Evolutionary conservation across 768 basidiomycete species (phyloP).

Genomic region (Leucosporidium scottii): DNA sequence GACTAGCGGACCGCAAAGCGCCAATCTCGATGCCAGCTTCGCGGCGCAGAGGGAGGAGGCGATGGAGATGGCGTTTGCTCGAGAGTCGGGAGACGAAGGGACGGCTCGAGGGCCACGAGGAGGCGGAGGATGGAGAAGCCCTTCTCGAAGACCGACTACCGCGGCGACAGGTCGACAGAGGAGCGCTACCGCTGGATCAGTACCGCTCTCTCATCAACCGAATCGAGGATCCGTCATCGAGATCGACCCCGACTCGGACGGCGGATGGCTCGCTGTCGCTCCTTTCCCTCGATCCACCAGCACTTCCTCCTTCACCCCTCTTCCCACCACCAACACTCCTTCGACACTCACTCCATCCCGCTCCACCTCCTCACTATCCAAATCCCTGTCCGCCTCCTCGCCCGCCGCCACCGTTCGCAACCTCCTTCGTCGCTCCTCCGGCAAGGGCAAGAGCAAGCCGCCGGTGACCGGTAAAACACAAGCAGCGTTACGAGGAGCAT

Average conservation of each 20-base stretch:
- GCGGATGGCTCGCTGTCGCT: constrained; percentile 22
- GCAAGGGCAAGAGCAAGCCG: background rate
- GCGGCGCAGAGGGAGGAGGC: background rate
- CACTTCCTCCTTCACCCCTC: background rate
- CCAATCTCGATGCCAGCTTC: too few relatives aligned
- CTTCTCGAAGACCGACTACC: too few relatives aligned
- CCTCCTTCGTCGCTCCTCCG: constrained; percentile 3
- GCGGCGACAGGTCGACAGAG: background rate
- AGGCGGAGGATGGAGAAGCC: too few relatives aligned
- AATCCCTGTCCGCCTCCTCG: constrained; percentile 17
- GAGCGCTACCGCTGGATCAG: constrained; percentile 11
- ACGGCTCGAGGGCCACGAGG: too few relatives aligned
- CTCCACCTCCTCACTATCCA: background rate
- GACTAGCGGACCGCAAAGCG: too few relatives aligned
- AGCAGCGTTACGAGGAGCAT: background rate
- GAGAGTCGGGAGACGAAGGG: constrained; percentile 12
- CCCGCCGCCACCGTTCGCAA: constrained; percentile 17
- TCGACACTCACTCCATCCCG: background rate
- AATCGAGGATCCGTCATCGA: constrained; percentile 16
- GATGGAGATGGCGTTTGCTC: constrained; percentile 14
- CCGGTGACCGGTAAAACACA: constrained; percentile 13
- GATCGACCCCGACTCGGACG: constrained; percentile 8
- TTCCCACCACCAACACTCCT: background rate
- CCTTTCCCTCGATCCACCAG: constrained; percentile 17
- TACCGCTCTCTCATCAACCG: background rate